Conservation (phyloP, 2,329 filamentous ascomycete species). For the Chaetothyriales sp. region DNA sequence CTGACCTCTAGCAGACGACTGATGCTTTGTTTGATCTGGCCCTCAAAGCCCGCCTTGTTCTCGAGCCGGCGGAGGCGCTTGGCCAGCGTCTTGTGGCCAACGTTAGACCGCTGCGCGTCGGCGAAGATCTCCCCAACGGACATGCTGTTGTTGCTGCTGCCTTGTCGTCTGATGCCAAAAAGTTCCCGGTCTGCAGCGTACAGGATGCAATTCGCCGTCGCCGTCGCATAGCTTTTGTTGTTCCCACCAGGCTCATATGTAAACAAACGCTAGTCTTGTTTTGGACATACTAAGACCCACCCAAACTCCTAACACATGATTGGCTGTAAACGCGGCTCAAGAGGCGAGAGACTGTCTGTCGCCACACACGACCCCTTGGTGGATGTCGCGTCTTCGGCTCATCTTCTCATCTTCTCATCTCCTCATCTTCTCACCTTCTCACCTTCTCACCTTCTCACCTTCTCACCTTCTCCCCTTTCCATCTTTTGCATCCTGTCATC, state of each 20-base stretch:
- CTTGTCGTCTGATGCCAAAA: neutral
- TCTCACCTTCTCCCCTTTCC: neutral
- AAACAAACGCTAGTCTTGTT: neutral
- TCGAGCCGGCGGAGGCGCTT: conserved; percentile 83
- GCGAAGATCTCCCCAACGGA: conserved; percentile 37
- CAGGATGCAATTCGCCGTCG: neutral
- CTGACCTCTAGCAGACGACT: conserved; percentile 72
- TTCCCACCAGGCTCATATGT: neutral
- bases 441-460: too few relatives aligned
- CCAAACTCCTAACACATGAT: neutral
- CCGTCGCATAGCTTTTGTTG: neutral
- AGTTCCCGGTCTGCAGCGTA: too few relatives aligned
- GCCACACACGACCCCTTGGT: neutral
- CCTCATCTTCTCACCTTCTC: too few relatives aligned
- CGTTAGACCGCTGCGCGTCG: conserved; percentile 78
- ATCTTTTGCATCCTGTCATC: neutral
- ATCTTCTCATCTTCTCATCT: too few relatives aligned
- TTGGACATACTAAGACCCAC: neutral
- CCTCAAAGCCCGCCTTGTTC: conserved; percentile 58
- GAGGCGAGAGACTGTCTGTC: too few relatives aligned
- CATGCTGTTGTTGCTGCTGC: conserved; percentile 6
- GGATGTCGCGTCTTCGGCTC: too few relatives aligned
- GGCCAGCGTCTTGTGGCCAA: conserved; percentile 77
- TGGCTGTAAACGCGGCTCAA: neutral
- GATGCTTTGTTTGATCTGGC: conserved; percentile 71